Evolutionary conservation across 2,329 filamentous ascomycete species (phyloP), one percentile per base, ranked within the genome.

Genomic region (Penicillium sp.): DNA sequence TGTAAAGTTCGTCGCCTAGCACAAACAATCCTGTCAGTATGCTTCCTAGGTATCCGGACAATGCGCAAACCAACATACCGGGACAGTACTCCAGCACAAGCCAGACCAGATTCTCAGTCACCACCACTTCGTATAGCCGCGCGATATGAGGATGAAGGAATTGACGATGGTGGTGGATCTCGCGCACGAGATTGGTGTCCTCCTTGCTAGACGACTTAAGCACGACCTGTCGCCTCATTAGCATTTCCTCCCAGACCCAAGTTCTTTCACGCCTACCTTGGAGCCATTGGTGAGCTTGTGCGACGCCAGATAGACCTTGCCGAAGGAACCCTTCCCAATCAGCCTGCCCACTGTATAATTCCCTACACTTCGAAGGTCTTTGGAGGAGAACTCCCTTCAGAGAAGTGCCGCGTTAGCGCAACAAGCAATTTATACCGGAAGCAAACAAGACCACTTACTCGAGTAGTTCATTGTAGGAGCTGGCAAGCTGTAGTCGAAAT

Each of bases 261-360:
- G 42, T 29, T 19, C 39, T 19, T 26, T 4, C 13, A 18, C 36
- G 16, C 23, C 59, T 68, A 93, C 91, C 85, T 97, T 97, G 70
- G 92, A 96, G 68, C 92, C 93, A 85, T 97, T 97, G 68, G 91
- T 97, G 74, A 99, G 90, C 75, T 97, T 97, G 75, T 99, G 94
- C 42, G 87, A 86, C 55, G 93, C 94, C 55, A 99, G 82, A 74
- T 99, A 99, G 67, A 99, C 94, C 77, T 97, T 97, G 67, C 94
- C 94, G 75, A 99, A 99, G 60, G 92, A 97, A 54, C 94, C 94
- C 72, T 97, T 99, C 63, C 94, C 94, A 70, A 99, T 96, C 55
- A 99, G 80, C 56, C 87, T 87, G 42, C 94, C 94, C 53, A 99
- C 83, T 34, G 87, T 87, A 75, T 99, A 99, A 78, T 97, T 97